Base-by-base conservation (phyloP, 495 filamentous ascomycete species). In the Aspergillus bridgeri region DNA sequence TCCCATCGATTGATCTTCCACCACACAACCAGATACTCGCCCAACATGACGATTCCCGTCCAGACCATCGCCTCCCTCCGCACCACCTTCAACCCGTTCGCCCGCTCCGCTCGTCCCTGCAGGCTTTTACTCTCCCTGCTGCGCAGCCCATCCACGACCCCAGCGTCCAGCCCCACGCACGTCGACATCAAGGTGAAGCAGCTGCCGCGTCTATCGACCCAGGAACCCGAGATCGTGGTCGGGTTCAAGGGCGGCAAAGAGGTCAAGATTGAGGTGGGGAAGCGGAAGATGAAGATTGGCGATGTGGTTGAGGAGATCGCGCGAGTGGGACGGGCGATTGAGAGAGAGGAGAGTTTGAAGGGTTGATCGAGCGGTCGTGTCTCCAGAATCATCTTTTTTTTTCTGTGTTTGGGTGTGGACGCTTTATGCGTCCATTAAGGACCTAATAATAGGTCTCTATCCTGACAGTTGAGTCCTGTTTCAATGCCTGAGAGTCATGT, bases 31-130 rank as follows among this genome's bases (percentile, higher is more conserved):
- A 38, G 5, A 38, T 1, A 11, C 1, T 18, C 29, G 42, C 38
- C 58, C 69, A 83, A 70, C 57, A 98, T 98, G 94, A 86, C 96
- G 46, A 95, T 79, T 65, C 76, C 76, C 29, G 59, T 78, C 65
- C 64, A 65, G 57, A 75, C 74, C 48, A 87, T 98, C 75, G 89
- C 91, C 66, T 81, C 88, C 65, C 86, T 98, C 59, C 81, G 82
- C 57, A 86, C 90, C 61, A 82, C 80, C 66, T 97, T 96, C 87
- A 96, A 96, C 75, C 95, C 95, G 20, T 99, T 98, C 83, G 83
- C 81, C 5, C 78, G 82, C 15, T 76, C 80, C 64, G 80, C 88
- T 38, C 90, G 90, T 64, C 87, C 91, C 27, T 91, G 90, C 29
- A 86, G 95, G 13, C 74, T 92, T 47, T 91, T 99, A 70, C 88